phyloP scores from a whole-genome alignment of 768 basidiomycete genomes.

The Collybiopsis confluens region DNA sequence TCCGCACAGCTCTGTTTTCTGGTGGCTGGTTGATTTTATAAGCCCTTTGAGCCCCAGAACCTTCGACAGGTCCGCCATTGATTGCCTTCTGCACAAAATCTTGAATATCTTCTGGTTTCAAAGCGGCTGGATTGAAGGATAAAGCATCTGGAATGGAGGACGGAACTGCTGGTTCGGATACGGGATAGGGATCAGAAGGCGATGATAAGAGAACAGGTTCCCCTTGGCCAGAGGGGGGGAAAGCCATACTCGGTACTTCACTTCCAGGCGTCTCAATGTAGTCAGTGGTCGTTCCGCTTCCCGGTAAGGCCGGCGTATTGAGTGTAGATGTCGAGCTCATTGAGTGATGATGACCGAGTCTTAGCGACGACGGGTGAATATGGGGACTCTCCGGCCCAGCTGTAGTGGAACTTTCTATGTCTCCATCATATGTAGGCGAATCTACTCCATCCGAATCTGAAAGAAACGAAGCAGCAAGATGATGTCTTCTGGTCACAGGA shows the following conservation, averaged over 20 bases:
- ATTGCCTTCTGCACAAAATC: constrained; percentile 74
- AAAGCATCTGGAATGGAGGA: constrained; percentile 24
- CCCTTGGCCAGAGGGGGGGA: constrained; percentile 17
- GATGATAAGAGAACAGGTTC: constrained; percentile 13
- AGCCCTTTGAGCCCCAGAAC: constrained; percentile 26
- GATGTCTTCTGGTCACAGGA: constrained; percentile 37
- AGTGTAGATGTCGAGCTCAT: constrained; percentile 53
- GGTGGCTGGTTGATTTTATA: constrained; percentile 91
- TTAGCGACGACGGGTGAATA: constrained; percentile 6
- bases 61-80: constrained; percentile 50
- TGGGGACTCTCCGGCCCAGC: constrained; percentile 38
- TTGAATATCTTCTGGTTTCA: constrained; percentile 77
- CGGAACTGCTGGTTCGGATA: constrained; percentile 37
- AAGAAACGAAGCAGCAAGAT: constrained; percentile 50
- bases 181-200: constrained; percentile 20
- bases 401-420: constrained; percentile 76
- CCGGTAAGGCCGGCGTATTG: constrained; percentile 29
- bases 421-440: constrained; percentile 88
- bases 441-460: constrained; percentile 75
- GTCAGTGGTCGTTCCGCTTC: not conserved
- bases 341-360: constrained; percentile 34
- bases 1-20: constrained; percentile 69
- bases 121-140: constrained; percentile 58
- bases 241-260: not conserved
- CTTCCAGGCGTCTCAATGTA: not conserved